phyloP scores from a whole-genome alignment of 2,329 filamentous ascomycete species.

The Cucurbitaria berberidis region DNA sequence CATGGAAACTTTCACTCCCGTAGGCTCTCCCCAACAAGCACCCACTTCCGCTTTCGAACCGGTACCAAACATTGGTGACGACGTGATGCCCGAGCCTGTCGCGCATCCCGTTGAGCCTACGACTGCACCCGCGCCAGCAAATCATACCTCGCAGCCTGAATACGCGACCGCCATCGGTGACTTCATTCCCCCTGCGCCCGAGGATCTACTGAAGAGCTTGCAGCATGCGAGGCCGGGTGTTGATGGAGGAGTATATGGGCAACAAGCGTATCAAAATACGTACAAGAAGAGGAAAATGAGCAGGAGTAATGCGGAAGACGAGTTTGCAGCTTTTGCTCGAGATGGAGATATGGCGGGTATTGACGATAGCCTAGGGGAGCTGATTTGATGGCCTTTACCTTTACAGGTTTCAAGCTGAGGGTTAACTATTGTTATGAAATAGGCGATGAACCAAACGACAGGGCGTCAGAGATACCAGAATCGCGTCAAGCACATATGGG shows the following conservation, averaged over 20 bases:
- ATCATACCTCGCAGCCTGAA: slow-evolving; percentile 22
- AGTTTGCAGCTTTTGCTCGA: slow-evolving; percentile 48
- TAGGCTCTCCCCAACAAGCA: slow-evolving; percentile 52
- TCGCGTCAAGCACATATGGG: not conserved
- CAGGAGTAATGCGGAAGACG: slow-evolving; percentile 40
- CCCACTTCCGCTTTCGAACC: slow-evolving; percentile 14
- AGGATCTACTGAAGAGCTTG: slow-evolving; percentile 41
- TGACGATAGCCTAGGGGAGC: slow-evolving; percentile 66
- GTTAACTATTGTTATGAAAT: not conserved
- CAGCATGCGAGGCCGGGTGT: slow-evolving; percentile 33
- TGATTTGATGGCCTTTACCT: slow-evolving; percentile 45
- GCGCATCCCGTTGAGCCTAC: slow-evolving; percentile 35
- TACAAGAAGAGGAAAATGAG: slow-evolving; percentile 50
- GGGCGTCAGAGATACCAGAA: not conserved
- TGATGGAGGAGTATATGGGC: slow-evolving; percentile 30
- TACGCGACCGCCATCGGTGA: slow-evolving; percentile 33
- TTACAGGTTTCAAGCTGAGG: too few species aligned
- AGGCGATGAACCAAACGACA: not conserved
- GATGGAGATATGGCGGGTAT: too few species aligned
- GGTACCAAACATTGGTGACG: slow-evolving; percentile 34
- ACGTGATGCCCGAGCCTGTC: slow-evolving; percentile 34
- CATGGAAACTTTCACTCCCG: slow-evolving; percentile 62
- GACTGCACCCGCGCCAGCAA: slow-evolving; percentile 29
- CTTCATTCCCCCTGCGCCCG: slow-evolving; percentile 24
- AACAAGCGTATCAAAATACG: slow-evolving; percentile 25